Base-by-base conservation (phyloP, 768 basidiomycete species). In the Termitomyces eurrhizus region DNA sequence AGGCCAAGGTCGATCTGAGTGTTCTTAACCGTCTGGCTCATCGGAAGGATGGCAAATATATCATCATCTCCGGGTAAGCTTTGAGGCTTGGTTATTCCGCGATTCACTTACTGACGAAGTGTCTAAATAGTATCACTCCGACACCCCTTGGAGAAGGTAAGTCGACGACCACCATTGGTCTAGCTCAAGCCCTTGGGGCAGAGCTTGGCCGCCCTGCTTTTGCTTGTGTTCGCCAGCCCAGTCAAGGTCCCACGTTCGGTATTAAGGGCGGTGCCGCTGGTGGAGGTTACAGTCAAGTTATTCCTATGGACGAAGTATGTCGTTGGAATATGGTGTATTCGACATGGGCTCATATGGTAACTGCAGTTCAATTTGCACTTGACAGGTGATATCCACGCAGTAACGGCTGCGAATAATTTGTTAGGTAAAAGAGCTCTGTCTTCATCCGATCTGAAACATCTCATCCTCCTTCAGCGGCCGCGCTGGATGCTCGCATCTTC, bases 241-340 rank as follows among this genome's bases (percentile, higher is more conserved):
- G 93, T 77, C 96, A 99, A 74, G 96, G 97, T 13, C 96, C 96
- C 37, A 98, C 96, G 0, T 99, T 98, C 72, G 96, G 96, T 66
- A 97, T 99, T 80, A 99, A 99, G 75, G 96, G 96, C 66, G 97
- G 96, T 67, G 96, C 96, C 41, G 96, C 96, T 46, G 96, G 97
- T 44, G 96, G 96, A 62, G 96, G 96, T 56, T 99, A 98, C 78
- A 94, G 93, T 71, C 95, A 97, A 71, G 92, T 99, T 69, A 98
- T 98, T 75, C 96, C 96, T 45, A 98, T 98, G 96, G 96, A 98
- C 69, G 96, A 98, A 78, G 90, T 90, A 64, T 57, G 73, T 62
- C 16, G 4, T 21, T 56, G 26, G 35, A 1, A 32, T 42, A 35
- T 35, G 33, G 24, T 50, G 4, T 21, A 35, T 16, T 33, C 29